phyloP scores from a whole-genome alignment of 75 land plant species.

The Sequoia sempervirens region DNA sequence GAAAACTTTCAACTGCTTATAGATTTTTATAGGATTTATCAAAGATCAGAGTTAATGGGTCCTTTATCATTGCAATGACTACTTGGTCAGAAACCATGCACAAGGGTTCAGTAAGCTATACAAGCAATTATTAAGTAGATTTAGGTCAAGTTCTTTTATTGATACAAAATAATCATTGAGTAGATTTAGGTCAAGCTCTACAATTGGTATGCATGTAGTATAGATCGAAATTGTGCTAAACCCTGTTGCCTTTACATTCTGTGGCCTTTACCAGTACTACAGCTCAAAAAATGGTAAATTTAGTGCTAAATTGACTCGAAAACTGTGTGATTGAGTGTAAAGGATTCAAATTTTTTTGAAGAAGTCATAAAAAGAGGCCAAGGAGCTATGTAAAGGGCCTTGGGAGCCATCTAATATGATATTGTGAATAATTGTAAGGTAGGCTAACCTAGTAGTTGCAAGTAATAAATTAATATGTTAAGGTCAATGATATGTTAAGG shows the following conservation, averaged over 20 bases:
- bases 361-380: neutral
- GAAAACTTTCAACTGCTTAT: neutral
- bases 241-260: neutral
- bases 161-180: neutral
- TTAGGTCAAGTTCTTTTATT: neutral
- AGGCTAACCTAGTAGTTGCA: neutral
- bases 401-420: neutral
- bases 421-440: neutral
- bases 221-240: neutral
- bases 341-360: neutral
- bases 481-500: neutral
- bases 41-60: neutral
- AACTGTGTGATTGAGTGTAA: neutral
- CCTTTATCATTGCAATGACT: neutral
- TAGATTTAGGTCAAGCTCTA: neutral
- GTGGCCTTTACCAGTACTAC: neutral
- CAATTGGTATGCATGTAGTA: neutral
- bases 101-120: neutral
- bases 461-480: neutral
- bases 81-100: neutral
- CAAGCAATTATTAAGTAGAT: neutral
- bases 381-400: neutral
- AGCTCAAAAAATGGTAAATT: neutral
- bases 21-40: neutral
- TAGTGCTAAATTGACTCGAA: neutral